Conservation (phyloP, 1,284 basidiomycete species). For the Pascua sp. region DNA sequence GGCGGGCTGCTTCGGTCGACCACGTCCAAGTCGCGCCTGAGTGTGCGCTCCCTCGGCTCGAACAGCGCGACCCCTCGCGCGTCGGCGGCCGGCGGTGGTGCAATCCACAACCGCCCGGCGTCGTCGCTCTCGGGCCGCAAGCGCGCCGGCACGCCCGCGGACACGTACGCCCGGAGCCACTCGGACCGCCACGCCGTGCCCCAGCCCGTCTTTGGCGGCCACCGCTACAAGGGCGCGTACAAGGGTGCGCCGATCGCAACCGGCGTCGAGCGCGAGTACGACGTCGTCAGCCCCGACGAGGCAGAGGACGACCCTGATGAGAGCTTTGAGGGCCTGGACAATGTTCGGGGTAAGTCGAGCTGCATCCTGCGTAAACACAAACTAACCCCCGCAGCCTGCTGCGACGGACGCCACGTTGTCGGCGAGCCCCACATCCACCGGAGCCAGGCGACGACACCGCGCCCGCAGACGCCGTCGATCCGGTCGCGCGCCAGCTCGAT, state of each 20-base stretch:
- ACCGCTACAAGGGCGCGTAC: slow-evolving; percentile 43
- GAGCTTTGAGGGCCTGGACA: slow-evolving; percentile 88
- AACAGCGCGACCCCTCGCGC: slow-evolving; percentile 30
- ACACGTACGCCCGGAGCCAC: slow-evolving; percentile 74
- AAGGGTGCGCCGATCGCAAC: slow-evolving; percentile 30
- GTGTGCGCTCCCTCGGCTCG: slow-evolving; percentile 35
- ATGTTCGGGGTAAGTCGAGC: slow-evolving; percentile 59
- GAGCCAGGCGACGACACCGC: slow-evolving; percentile 51
- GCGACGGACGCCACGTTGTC: slow-evolving; percentile 77
- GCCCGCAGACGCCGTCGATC: slow-evolving; percentile 33
- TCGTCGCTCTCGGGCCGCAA: slow-evolving; percentile 58
- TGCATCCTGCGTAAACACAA: slow-evolving; percentile 1
- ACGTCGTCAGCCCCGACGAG: slow-evolving; percentile 57
- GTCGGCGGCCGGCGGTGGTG: slow-evolving; percentile 48
- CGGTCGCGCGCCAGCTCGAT: slow-evolving; percentile 20
- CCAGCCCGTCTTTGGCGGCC: slow-evolving; percentile 36
- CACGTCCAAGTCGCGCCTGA: slow-evolving; percentile 33
- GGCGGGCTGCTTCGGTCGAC: slow-evolving; percentile 27
- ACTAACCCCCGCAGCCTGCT: slow-evolving; percentile 63
- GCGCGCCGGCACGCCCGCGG: slow-evolving; percentile 79
- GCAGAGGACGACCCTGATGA: slow-evolving; percentile 72
- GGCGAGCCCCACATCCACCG: slow-evolving; percentile 59
- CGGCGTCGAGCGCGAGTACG: slow-evolving; percentile 44
- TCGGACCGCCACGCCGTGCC: slow-evolving; percentile 60
- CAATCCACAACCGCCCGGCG: slow-evolving; percentile 51